Evolutionary conservation across 257 asterid species (phyloP).

Genomic region (Ilex asprella): DNA sequence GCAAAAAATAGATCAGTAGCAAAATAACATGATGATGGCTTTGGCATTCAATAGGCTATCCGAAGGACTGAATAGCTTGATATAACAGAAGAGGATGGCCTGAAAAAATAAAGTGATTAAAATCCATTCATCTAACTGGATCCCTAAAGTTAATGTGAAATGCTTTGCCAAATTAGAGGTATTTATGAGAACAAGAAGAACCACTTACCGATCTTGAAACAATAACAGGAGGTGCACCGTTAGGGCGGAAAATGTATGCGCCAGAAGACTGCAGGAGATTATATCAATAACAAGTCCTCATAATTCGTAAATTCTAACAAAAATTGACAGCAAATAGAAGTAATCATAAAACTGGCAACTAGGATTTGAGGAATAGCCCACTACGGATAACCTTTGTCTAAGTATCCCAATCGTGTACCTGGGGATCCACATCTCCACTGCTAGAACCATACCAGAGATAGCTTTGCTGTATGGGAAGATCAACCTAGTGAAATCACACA

Average conservation of each 20-base stretch:
- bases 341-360: neutral
- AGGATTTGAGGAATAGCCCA: neutral
- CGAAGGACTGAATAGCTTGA: neutral
- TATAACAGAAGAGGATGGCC: neutral
- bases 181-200: neutral
- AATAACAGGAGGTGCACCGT: constrained; percentile 42
- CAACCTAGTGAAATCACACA: constrained; percentile 40
- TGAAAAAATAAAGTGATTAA: neutral
- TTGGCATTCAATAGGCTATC: neutral
- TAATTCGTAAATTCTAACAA: neutral
- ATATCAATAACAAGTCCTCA: constrained; percentile 7
- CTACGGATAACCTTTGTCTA: neutral
- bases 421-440: constrained; percentile 41
- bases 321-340: neutral
- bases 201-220: constrained; percentile 63
- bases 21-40: neutral
- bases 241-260: constrained; percentile 85
- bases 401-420: constrained; percentile 30
- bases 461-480: constrained; percentile 75
- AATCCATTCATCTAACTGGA: neutral
- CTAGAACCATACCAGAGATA: constrained; percentile 75
- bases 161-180: neutral
- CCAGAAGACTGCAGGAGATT: constrained; percentile 54
- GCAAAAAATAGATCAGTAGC: neutral
- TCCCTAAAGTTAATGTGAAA: too few species aligned